Percentiles rank a stretch among this genome's conserved stretches.
Evolutionary conservation across 1,284 basidiomycete species (phyloP).

Genomic region (Salmacisia buchloeana): DNA sequence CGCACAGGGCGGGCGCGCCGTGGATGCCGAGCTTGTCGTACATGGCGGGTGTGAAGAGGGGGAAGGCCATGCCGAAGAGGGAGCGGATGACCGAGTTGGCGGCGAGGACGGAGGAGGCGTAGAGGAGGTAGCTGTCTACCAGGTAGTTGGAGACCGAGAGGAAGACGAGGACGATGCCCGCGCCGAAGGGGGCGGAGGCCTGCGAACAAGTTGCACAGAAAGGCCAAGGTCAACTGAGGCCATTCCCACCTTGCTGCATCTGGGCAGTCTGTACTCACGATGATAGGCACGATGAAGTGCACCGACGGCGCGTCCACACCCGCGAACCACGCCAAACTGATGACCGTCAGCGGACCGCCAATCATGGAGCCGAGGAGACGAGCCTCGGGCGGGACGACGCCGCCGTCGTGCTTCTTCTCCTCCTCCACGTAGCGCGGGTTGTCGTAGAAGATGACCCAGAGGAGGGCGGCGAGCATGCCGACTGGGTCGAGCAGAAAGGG

Average conservation of each 20-base stretch:
- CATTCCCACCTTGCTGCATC: too few relatives aligned
- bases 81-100: slow-evolving; percentile 17
- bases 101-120: slow-evolving; percentile 30
- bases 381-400: slow-evolving; percentile 18
- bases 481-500: neutral
- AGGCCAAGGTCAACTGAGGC: too few relatives aligned
- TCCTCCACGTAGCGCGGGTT: slow-evolving; percentile 20
- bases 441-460: slow-evolving; percentile 27
- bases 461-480: slow-evolving; percentile 22
- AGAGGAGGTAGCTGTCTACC: slow-evolving; percentile 28
- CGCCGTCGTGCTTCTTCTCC: slow-evolving; percentile 20
- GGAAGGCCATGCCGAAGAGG: slow-evolving; percentile 18
- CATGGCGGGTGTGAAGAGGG: slow-evolving; percentile 23
- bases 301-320: slow-evolving; percentile 46
- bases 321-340: slow-evolving; percentile 52
- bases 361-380: slow-evolving; percentile 31
- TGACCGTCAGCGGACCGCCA: slow-evolving; percentile 48
- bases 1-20: slow-evolving; percentile 17
- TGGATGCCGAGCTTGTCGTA: slow-evolving; percentile 16
- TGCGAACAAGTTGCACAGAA: slow-evolving; percentile 14
- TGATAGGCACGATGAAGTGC: slow-evolving; percentile 39
- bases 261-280: too few relatives aligned
- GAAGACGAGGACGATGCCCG: slow-evolving; percentile 19
- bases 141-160: slow-evolving; percentile 15
- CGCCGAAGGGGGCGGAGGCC: slow-evolving; percentile 17